Base-by-base conservation (phyloP, 768 basidiomycete genomes). In the Lanmaoa rubissima region DNA sequence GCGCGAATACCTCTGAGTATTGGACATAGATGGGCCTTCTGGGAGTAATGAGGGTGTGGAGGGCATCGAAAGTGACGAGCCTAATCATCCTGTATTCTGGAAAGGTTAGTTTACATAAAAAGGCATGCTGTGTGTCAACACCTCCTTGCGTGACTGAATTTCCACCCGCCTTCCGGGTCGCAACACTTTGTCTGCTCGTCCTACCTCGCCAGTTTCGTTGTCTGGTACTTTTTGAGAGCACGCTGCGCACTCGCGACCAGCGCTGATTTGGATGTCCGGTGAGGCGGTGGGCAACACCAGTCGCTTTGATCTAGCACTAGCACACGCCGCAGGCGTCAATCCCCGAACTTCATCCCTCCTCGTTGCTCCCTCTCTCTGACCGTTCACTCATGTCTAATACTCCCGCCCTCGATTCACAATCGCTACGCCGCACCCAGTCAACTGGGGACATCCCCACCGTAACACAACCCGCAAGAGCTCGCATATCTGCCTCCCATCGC, bases 11-110 rank as follows among this genome's bases (percentile, higher is more conserved):
- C 59, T 83, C 79, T 0, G 86, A 78, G 38, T 73, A 82, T 61
- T 83, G 89, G 31, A 82, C 76, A 57, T 87, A 77, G 45, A 93
- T 79, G 4, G 91, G 88, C 35, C 71, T 71, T 7, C 88, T 82
- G 19, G 88, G 90, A 3, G 79, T 78, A 16, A 93, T 75, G 6
- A 91, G 75, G n/a, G 91, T 93, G 64, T 87, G 83, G 26, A 92
- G 73, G 1, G 83, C 84, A 64, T 93, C 91, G 61, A 93, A 92
- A n/a, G 87, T 84, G 45, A 91, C 85, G 8, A 90, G 74, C 10
- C 79, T 82, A 68, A 88, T 82, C 64, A 60, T 59, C 14, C n/a
- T 14, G 17, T n/a, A 14, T 24, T 24, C 21, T 24, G 21, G 21
- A 24, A 24, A 24, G 21, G 21, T 28, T 28, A 6, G 28, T 28